phyloP scores from a whole-genome alignment of 345 rosid species.

The Anacardium occidentale region DNA sequence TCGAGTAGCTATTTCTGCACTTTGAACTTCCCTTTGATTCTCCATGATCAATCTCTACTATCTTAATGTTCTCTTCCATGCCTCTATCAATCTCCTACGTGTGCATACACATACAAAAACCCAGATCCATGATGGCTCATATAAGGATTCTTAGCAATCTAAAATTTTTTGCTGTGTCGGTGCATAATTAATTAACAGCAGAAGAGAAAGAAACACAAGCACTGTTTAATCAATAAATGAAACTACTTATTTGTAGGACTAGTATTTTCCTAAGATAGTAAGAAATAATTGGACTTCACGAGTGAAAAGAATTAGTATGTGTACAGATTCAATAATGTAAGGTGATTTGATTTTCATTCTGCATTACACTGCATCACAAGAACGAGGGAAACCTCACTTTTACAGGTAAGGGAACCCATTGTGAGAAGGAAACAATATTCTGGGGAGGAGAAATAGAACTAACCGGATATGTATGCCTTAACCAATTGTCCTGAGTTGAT shows the following conservation, averaged over 20 bases:
- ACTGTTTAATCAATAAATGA: constrained; percentile 4
- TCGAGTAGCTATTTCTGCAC: constrained; percentile 48
- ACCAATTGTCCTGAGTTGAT: constrained; percentile 42
- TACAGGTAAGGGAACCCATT: not conserved
- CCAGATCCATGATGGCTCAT: too few relatives aligned
- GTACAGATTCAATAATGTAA: not conserved
- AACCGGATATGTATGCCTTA: constrained; percentile 40
- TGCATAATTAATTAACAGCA: not conserved
- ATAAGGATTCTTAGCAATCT: too few relatives aligned
- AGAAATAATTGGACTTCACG: not conserved
- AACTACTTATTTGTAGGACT: not conserved
- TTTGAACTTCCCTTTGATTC: constrained; percentile 36
- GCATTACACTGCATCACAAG: not conserved
- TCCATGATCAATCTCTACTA: constrained; percentile 74
- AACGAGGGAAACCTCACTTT: not conserved
- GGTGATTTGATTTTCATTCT: not conserved
- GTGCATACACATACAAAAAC: not conserved
- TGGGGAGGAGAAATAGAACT: constrained; percentile 22
- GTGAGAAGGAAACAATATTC: not conserved
- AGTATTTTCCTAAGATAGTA: not conserved
- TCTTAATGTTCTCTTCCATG: constrained; percentile 75
- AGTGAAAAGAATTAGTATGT: not conserved
- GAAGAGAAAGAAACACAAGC: not conserved
- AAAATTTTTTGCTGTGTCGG: not conserved
- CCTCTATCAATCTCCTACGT: constrained; percentile 50